Base-by-base conservation (phyloP, 2,329 filamentous ascomycete species). In the Ophiosphaerella herpotricha region DNA sequence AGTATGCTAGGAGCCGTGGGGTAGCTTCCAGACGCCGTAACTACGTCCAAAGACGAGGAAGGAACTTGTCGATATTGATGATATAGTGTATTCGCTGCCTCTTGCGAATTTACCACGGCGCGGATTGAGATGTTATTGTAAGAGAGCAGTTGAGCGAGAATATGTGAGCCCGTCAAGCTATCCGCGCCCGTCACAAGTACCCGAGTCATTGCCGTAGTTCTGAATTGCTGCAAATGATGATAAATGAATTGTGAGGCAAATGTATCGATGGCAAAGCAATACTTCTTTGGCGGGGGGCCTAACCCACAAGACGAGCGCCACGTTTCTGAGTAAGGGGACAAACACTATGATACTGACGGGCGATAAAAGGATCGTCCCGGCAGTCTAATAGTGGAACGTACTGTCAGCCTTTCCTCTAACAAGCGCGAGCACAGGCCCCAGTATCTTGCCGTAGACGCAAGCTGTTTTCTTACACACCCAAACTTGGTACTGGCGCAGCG, bases 141-240 rank as follows among this genome's bases (percentile, higher is more conserved):
- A 31, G 61, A 56, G 12, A 70, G 50, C 9, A 68, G 41, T 34
- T 64, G 62, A 35, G 57, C 48, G 33, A 68, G 59, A 16, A 67
- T 63, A 41, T 65, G 64, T 5, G 60, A 66, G n/a, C 66, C 66
- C 12, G 50, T 56, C 11, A 70, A 55, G 37, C 37, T 55, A 38
- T 58, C 54, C 26, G 59, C 64, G 26, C 62, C 63, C 5, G 63
- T 67, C 11, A 70, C 36, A 35, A 70, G 57, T 26, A 68, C 49
- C 35, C 66, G 54, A 43, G 53, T 58, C 32, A 51, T 54, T 32
- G 60, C 36, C 61, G 66, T 67, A 31, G 40, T 56, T 50, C 36
- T 13, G 39, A 32, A 12, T 13, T 24, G 23, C 8, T 33, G 35
- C 11, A 13, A 14, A 13, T 16, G 41, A 46, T 29, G 26, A 9